These are phyloP conservation scores for Plasmopara halstedii DNA, from an alignment of 352 stramenopile species.

Conservation along the genomic window DNA sequence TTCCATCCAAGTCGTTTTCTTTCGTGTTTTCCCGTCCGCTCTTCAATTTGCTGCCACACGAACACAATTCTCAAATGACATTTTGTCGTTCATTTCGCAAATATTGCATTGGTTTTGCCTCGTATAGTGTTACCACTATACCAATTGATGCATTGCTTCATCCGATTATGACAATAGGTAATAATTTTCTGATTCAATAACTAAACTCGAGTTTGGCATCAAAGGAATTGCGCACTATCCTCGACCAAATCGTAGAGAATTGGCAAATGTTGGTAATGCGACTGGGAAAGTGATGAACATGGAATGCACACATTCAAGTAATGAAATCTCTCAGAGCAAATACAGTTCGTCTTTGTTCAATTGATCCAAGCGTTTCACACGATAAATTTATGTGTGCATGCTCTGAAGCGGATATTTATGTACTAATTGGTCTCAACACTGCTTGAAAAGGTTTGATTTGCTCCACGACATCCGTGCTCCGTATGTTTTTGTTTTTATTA, in stretches of 20 bases:
- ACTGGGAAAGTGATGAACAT: constrained; percentile 65
- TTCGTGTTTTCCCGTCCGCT: no score
- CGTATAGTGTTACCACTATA: no score
- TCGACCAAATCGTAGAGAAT: constrained; percentile 47
- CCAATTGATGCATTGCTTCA: constrained; percentile 28
- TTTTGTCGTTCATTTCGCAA: no score
- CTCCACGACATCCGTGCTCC: no score
- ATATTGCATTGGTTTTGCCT: no score
- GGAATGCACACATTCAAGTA: constrained; percentile 38
- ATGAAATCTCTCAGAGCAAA: constrained; percentile 58
- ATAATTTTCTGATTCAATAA: constrained; percentile 81
- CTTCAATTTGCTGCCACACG: no score
- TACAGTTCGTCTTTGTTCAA: constrained; percentile 54
- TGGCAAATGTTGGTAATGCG: constrained; percentile 47
- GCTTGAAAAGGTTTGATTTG: no score
- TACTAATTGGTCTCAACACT: constrained; percentile 59
- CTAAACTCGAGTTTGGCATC: constrained; percentile 55
- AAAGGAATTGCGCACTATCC: constrained; percentile 72
- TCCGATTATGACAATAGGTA: constrained; percentile 50
- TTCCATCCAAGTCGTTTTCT: no score
- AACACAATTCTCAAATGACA: no score
- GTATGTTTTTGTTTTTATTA: no score
- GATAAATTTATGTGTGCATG: constrained; percentile 78
- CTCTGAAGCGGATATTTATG: constrained; percentile 63
- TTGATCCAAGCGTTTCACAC: constrained; percentile 50